Percentiles rank a stretch among this genome's conserved stretches.
These are phyloP conservation scores for Coelastrella sp. DNA, from an alignment of 139 green algal genomes.

Conservation along the genomic window DNA sequence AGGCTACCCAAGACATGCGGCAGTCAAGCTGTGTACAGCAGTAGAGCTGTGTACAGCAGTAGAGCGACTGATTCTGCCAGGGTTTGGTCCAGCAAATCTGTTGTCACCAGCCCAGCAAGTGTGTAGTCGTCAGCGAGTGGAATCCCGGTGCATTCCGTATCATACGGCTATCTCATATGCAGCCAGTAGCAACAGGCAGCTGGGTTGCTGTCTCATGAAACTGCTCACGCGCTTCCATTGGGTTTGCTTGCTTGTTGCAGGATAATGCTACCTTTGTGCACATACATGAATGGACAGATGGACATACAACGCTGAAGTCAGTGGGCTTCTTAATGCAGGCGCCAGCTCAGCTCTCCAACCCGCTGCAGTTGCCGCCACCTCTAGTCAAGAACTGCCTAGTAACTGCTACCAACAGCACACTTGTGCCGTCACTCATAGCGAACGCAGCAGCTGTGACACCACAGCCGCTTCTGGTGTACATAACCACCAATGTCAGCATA, in stretches of 20 bases:
- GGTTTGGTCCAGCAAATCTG: too few species aligned
- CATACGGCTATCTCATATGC: too few species aligned
- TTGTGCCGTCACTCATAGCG: slow-evolving; percentile 6
- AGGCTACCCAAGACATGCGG: too few species aligned
- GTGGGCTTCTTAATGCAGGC: slow-evolving; percentile 12
- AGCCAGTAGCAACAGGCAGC: too few species aligned
- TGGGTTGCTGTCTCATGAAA: too few species aligned
- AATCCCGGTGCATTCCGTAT: too few species aligned
- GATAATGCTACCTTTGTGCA: slow-evolving; percentile 32
- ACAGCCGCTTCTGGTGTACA: slow-evolving; percentile 32
- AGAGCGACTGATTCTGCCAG: too few species aligned
- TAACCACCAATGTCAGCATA: slow-evolving; percentile 45
- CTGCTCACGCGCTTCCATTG: not conserved
- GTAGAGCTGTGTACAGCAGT: too few species aligned
- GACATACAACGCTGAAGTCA: not conserved
- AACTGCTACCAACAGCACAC: slow-evolving; percentile 32
- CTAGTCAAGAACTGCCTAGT: slow-evolving; percentile 8
- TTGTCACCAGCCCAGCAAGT: too few species aligned
- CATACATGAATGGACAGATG: slow-evolving; percentile 15
- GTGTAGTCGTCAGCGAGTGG: too few species aligned
- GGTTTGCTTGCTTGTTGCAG: slow-evolving; percentile 1
- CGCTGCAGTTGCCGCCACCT: not conserved
- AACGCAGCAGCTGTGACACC: slow-evolving; percentile 3
- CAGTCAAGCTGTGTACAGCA: too few species aligned
- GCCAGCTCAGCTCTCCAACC: not conserved